These are phyloP conservation scores for Cyclotella distinguenda DNA, from an alignment of 108 stramenopile species.

Conservation along the genomic window DNA sequence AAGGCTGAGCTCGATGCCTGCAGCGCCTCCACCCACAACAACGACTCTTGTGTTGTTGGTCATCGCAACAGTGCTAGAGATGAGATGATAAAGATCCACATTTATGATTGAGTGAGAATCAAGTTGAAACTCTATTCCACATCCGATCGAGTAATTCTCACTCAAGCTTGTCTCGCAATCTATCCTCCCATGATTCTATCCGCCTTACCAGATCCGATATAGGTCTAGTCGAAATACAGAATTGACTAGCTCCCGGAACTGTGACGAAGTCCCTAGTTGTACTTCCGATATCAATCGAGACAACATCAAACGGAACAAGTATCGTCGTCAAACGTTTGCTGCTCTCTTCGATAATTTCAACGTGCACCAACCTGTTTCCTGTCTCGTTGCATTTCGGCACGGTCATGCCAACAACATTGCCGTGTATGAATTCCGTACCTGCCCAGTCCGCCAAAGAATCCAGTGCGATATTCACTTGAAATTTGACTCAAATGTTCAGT, in stretches of 20 bases:
- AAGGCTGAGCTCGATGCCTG: slow-evolving; percentile 93
- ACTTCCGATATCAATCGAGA: slow-evolving; percentile 83
- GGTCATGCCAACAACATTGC: slow-evolving; percentile 63
- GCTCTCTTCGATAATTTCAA: slow-evolving; percentile 10
- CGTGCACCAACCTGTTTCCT: slow-evolving; percentile 28
- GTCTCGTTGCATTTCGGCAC: background rate
- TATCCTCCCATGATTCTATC: slow-evolving; percentile 48
- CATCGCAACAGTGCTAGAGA: background rate
- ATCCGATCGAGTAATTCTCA: too few species aligned
- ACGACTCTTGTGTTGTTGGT: slow-evolving; percentile 46
- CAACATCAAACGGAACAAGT: slow-evolving; percentile 64
- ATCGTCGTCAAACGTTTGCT: slow-evolving; percentile 4
- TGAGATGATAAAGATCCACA: background rate
- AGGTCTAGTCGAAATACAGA: slow-evolving; percentile 82
- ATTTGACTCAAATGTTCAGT: background rate
- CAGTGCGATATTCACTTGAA: slow-evolving; percentile 58
- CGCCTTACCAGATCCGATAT: slow-evolving; percentile 70
- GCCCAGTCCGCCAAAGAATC: slow-evolving; percentile 71
- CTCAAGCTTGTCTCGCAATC: slow-evolving; percentile 32
- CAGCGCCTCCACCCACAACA: slow-evolving; percentile 95
- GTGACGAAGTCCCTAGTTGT: slow-evolving; percentile 64
- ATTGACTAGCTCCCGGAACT: slow-evolving; percentile 61
- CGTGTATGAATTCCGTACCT: slow-evolving; percentile 63
- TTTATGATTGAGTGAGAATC: too few species aligned
- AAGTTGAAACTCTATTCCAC: too few species aligned